Evolutionary conservation across 768 basidiomycete species (phyloP), one percentile per base, ranked within the genome.

Genomic region (Sarcodon aspratus): DNA sequence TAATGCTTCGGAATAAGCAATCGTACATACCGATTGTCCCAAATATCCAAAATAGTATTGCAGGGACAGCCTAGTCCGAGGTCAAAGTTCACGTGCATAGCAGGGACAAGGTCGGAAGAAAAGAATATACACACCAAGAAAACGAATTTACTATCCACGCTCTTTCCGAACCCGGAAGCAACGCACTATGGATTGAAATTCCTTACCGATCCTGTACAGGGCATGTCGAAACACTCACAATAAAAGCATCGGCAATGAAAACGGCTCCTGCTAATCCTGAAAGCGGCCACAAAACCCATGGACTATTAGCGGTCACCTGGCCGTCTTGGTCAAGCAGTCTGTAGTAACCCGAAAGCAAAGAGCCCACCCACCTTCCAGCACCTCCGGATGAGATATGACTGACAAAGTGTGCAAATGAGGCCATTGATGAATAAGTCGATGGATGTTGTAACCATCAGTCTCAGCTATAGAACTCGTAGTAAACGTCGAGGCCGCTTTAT

Each of bases 351-450:
- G n/a, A 40, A 32, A 6, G 18, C 12, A 21, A 45, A 13, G 33
- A 40, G 33, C 33, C 6, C 7, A 33, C 63, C 12, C 44, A 72
- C 77, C 67, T 72, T 73, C 72, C 74, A 79, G 49, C 76, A 76
- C 47, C 71, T 61, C 35, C 68, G 61, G 27, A 77, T 69, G 40
- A 73, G 73, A 51, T 72, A 78, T 3, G 64, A 59, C 55, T 78
- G 69, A 54, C 75, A 76, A 34, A 73, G 45, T 48, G 67, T 60
- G 53, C 68, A 70, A 35, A 77, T 68, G 8, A 69, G 54, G 3
- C 73, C 73, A 53, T 76, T 76, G 34, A 76, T 46, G 48, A 76
- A 70, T 34, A 75, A 53, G 45, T 74, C 73, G 0, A 67, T 61
- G 68, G 69, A 73, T 51, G 69, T 63, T 15, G 75, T 17, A 13